Percentiles rank a stretch among this genome's conserved stretches.
Evolutionary conservation across 306 rosid species (phyloP).

Genomic region (Trifolium subterraneum): DNA sequence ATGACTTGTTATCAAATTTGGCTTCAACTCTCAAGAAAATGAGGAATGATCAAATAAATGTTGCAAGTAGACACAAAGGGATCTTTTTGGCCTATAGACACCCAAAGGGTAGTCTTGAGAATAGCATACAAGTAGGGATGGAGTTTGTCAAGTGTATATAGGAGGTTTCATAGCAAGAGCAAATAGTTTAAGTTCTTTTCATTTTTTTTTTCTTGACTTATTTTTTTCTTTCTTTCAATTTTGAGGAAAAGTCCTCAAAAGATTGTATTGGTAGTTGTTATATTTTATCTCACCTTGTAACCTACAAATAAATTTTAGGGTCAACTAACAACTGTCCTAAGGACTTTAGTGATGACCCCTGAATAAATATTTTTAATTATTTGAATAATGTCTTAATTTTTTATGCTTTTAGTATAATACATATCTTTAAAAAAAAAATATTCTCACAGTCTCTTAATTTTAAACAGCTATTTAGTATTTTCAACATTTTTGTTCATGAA

Average conservation of each 20-base stretch:
- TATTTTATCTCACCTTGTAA: slow-evolving; percentile 12
- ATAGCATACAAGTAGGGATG: slow-evolving; percentile 36
- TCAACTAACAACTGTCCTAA: slow-evolving; percentile 5
- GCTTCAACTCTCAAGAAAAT: slow-evolving; percentile 17
- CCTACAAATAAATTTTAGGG: not conserved
- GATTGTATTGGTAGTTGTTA: slow-evolving; percentile 37
- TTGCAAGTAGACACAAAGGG: slow-evolving; percentile 34
- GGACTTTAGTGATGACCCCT: slow-evolving; percentile 18
- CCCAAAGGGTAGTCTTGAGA: slow-evolving; percentile 46
- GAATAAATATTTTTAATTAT: not conserved
- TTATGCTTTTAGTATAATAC: not conserved
- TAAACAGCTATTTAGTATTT: no score
- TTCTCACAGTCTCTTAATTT: no score
- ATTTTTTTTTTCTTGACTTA: slow-evolving; percentile 1
- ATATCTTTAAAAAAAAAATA: not conserved
- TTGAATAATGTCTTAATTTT: not conserved
- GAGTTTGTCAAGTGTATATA: slow-evolving; percentile 54
- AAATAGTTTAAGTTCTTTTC: slow-evolving; percentile 32
- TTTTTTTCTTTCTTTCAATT: slow-evolving; percentile 2
- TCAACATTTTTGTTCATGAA: no score
- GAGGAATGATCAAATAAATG: not conserved
- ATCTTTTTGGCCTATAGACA: slow-evolving; percentile 45
- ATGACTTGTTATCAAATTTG: slow-evolving; percentile 27
- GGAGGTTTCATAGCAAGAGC: slow-evolving; percentile 44
- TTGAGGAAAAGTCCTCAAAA: slow-evolving; percentile 50